A percentile compares a stretch with the other conserved stretches of the same genome.
Conservation (phyloP, 345 rosid genomes). For the Moricandia arvensis region DNA sequence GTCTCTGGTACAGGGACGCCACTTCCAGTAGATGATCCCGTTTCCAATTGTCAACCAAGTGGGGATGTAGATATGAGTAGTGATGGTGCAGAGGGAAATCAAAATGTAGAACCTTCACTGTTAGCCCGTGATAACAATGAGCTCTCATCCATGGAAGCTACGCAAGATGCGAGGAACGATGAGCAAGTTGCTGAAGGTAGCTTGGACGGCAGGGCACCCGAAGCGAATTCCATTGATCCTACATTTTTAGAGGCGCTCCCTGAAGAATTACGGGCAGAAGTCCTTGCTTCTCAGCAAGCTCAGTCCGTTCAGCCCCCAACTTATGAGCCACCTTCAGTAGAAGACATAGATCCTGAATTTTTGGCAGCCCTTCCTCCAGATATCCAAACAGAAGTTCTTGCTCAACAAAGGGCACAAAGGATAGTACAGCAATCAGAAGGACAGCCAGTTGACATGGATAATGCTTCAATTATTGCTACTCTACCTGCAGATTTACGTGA, state of each 20-base stretch:
- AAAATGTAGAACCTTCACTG: constrained; percentile 45
- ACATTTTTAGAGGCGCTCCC: constrained; percentile 96
- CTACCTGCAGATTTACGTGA: constrained; percentile 95
- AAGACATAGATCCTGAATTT: constrained; percentile 96
- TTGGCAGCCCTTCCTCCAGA: constrained; percentile 99
- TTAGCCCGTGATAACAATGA: constrained; percentile 43
- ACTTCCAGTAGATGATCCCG: constrained; percentile 34
- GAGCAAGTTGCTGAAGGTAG: constrained; percentile 48
- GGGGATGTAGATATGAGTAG: constrained; percentile 81
- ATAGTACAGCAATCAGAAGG: constrained; percentile 88
- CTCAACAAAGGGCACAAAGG: constrained; percentile 96
- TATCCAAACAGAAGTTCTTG: constrained; percentile 97
- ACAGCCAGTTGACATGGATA: constrained; percentile 99
- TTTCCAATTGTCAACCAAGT: constrained; percentile 40
- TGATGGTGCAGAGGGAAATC: constrained; percentile 58
- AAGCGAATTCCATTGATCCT: constrained; percentile 84
- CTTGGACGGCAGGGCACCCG: constrained; percentile 57
- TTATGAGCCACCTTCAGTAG: constrained; percentile 82
- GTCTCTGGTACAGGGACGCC: constrained; percentile 42
- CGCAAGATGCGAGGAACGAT: constrained; percentile 16
- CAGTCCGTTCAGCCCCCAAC: constrained; percentile 86
- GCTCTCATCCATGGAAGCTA: constrained; percentile 44
- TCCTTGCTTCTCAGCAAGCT: constrained; percentile 96
- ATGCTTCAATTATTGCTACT: constrained; percentile 96
- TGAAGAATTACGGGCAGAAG: constrained; percentile 90